Evolutionary conservation across 352 stramenopile species (phyloP).

Genomic region (Aphanomyces cochlioides): DNA sequence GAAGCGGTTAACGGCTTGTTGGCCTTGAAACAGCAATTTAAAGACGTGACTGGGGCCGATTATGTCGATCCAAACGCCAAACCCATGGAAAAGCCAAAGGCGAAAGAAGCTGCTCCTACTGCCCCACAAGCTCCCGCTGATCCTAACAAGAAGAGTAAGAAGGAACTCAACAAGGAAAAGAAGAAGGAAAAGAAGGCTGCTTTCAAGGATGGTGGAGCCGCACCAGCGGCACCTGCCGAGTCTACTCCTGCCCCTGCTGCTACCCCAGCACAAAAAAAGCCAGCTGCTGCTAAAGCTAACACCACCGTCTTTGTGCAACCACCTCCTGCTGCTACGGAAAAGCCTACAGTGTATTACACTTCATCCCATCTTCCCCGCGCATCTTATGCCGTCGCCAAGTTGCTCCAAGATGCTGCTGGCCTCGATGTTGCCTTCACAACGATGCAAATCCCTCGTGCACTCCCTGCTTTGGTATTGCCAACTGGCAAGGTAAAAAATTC

Average conservation of each 20-base stretch:
- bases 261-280: conserved; percentile 8
- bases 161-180: conserved; percentile 85
- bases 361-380: conserved; percentile 53
- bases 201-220: conserved; percentile 49
- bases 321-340: conserved; percentile 34
- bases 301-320: conserved; percentile 34
- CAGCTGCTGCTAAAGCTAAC: conserved; percentile 34
- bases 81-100: conserved; percentile 51
- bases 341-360: conserved; percentile 60
- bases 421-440: conserved; percentile 55
- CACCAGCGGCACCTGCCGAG: conserved; percentile 4
- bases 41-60: conserved; percentile 65
- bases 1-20: conserved; percentile 54
- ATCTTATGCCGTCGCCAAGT: conserved; percentile 58
- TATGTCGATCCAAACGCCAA: conserved; percentile 60
- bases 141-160: conserved; percentile 75
- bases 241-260: conserved; percentile 22
- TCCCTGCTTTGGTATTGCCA: conserved; percentile 54
- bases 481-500: conserved; percentile 17
- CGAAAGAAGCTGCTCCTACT: conserved; percentile 27
- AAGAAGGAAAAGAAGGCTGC: conserved; percentile 80
- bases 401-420: conserved; percentile 41
- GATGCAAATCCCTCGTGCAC: conserved; percentile 38
- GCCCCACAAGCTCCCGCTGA: conserved; percentile 36
- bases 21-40: conserved; percentile 74